A percentile compares a stretch with the other conserved stretches of the same genome.
phyloP scores from a whole-genome alignment of 2,329 filamentous ascomycete species.

The Trichoderma harzianum region DNA sequence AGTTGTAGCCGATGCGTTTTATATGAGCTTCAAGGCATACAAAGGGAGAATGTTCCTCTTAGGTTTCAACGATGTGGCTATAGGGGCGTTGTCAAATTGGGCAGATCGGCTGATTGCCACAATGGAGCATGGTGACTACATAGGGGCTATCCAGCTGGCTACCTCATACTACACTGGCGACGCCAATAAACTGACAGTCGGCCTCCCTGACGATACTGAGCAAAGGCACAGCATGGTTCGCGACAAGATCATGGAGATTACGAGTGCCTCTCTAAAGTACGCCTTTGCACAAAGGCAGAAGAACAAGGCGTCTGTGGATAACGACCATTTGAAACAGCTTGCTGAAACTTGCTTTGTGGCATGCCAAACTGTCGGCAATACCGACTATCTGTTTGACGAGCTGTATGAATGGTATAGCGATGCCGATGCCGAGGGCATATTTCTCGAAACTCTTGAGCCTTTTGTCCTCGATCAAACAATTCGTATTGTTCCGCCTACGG shows the following conservation, averaged over 20 bases:
- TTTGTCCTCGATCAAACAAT: conserved; percentile 80
- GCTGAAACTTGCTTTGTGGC: conserved; percentile 80
- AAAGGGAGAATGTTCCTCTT: conserved; percentile 90
- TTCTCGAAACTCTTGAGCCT: conserved; percentile 83
- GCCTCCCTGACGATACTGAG: conserved; percentile 77
- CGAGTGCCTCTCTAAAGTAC: conserved; percentile 86
- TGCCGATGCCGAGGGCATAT: conserved; percentile 66
- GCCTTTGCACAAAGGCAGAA: conserved; percentile 68
- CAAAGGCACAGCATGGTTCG: conserved; percentile 77
- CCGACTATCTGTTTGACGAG: conserved; percentile 85
- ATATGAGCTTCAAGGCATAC: conserved; percentile 95
- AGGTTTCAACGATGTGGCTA: conserved; percentile 88
- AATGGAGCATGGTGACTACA: conserved; percentile 96
- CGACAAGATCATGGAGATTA: conserved; percentile 89
- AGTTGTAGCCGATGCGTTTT: conserved; percentile 93
- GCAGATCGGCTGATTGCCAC: conserved; percentile 87
- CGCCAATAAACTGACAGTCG: conserved; percentile 91
- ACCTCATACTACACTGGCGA: conserved; percentile 89
- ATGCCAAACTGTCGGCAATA: conserved; percentile 72
- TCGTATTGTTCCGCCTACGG: conserved; percentile 70
- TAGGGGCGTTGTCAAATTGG: conserved; percentile 94
- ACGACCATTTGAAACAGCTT: conserved; percentile 68
- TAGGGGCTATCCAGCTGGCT: conserved; percentile 84
- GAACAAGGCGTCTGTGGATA: conserved; percentile 43
- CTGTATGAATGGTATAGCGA: conserved; percentile 90